A percentile compares a stretch with the other conserved stretches of the same genome.
These are phyloP conservation scores for Metschnikowia henanensis DNA, from an alignment of 805 yeast species.

Conservation along the genomic window DNA sequence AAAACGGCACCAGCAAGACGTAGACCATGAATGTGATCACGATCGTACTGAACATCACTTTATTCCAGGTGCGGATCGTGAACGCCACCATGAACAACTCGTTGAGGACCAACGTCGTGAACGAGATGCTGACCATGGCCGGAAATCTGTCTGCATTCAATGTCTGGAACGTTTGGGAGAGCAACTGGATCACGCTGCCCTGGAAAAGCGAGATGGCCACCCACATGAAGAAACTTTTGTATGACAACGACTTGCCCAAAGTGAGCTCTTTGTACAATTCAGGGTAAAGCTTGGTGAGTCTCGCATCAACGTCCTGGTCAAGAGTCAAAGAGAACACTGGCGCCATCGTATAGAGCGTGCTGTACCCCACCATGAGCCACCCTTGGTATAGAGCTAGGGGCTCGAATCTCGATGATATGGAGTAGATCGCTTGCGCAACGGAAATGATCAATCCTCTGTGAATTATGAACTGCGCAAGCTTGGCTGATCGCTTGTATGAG, in stretches of 20 bases:
- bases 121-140: slow-evolving; percentile 83
- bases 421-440: slow-evolving; percentile 92
- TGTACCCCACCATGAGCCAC: slow-evolving; percentile 97
- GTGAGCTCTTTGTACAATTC: slow-evolving; percentile 93
- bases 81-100: slow-evolving; percentile 93
- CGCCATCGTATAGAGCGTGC: slow-evolving; percentile 96
- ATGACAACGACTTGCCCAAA: slow-evolving; percentile 82
- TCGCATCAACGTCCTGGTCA: slow-evolving; percentile 89
- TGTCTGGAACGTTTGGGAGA: slow-evolving; percentile 77
- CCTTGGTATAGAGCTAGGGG: slow-evolving; percentile 96
- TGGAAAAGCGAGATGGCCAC: slow-evolving; percentile 86
- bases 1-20: slow-evolving; percentile 76
- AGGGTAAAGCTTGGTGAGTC: slow-evolving; percentile 86
- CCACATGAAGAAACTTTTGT: slow-evolving; percentile 89
- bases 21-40: slow-evolving; percentile 66
- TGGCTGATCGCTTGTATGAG: slow-evolving; percentile 93
- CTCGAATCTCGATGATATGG: slow-evolving; percentile 82
- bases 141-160: slow-evolving; percentile 53
- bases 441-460: slow-evolving; percentile 95
- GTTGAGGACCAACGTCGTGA: slow-evolving; percentile 74
- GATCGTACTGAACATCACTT: slow-evolving; percentile 70
- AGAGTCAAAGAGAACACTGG: slow-evolving; percentile 94
- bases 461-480: slow-evolving; percentile 91
- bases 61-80: slow-evolving; percentile 91
- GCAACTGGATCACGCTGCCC: slow-evolving; percentile 80